These are phyloP conservation scores for Fusarium anthophilum DNA, from an alignment of 2,329 filamentous ascomycete genomes.

Conservation along the genomic window DNA sequence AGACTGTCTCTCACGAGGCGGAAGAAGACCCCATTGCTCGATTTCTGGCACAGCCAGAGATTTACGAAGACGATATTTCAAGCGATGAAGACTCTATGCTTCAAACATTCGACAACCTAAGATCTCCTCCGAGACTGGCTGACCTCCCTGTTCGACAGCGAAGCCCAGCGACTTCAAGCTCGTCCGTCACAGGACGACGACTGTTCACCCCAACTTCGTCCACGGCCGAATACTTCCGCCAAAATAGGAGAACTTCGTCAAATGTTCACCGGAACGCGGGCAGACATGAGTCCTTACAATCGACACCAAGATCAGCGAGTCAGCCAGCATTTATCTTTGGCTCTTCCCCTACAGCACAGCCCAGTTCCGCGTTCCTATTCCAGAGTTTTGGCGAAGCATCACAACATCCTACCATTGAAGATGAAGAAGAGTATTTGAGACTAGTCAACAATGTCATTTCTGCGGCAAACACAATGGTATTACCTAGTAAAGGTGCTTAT, in stretches of 20 bases:
- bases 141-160: slow-evolving; percentile 19
- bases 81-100: neutral
- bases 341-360: slow-evolving; percentile 6
- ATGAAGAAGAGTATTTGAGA: slow-evolving; percentile 20
- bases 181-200: slow-evolving; percentile 1
- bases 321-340: slow-evolving; percentile 33
- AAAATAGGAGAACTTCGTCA: neutral
- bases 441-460: slow-evolving; percentile 18
- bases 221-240: neutral
- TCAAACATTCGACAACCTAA: neutral
- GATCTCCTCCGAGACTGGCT: neutral
- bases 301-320: neutral
- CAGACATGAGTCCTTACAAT: neutral
- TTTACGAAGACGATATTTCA: slow-evolving; percentile 1
- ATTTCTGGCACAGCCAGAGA: neutral
- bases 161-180: slow-evolving; percentile 23
- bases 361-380: slow-evolving; percentile 20
- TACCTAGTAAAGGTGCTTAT: neutral
- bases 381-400: neutral
- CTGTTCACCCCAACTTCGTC: slow-evolving; percentile 16
- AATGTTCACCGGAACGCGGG: neutral
- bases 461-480: neutral
- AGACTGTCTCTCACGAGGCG: neutral
- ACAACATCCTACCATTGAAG: neutral
- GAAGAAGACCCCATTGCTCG: neutral